Conservation (phyloP, 495 filamentous ascomycete genomes). For the Lasiosphaeria miniovina region DNA sequence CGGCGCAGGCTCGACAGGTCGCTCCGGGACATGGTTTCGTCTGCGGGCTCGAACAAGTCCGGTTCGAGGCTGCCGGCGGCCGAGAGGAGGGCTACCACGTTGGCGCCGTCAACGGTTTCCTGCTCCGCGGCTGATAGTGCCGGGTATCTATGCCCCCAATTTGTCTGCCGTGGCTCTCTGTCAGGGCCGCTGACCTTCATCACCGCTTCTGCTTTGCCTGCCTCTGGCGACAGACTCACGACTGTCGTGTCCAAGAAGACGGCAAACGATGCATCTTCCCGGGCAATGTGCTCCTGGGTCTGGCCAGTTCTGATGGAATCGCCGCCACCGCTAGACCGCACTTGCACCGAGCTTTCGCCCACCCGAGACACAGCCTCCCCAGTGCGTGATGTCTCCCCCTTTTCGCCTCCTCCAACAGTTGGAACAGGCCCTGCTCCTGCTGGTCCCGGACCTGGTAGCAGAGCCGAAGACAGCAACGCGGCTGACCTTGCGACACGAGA, state of each 20-base stretch:
- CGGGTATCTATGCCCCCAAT: background rate
- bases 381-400: constrained; percentile 21
- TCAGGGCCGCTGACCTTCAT: constrained; percentile 12
- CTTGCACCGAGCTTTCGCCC: constrained; percentile 26
- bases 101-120: constrained; percentile 40
- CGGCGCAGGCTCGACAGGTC: constrained; percentile 30
- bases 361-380: constrained; percentile 12
- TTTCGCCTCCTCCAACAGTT: constrained; percentile 15
- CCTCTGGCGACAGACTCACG: constrained; percentile 24
- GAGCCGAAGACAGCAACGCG: constrained; percentile 19
- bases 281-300: constrained; percentile 32
- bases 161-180: background rate
- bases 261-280: constrained; percentile 43
- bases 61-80: constrained; percentile 20
- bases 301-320: constrained; percentile 23
- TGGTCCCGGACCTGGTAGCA: constrained; percentile 20
- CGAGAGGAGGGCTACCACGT: constrained; percentile 42
- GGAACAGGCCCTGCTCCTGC: constrained; percentile 5
- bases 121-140: constrained; percentile 31
- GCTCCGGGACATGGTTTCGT: constrained; percentile 15
- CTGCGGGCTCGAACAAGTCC: constrained; percentile 13
- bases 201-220: constrained; percentile 16
- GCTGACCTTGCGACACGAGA: constrained; percentile 29
- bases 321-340: constrained; percentile 49
- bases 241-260: constrained; percentile 40